phyloP scores from a whole-genome alignment of 2,329 filamentous ascomycete genomes.

The Periglandula ipomoeae region DNA sequence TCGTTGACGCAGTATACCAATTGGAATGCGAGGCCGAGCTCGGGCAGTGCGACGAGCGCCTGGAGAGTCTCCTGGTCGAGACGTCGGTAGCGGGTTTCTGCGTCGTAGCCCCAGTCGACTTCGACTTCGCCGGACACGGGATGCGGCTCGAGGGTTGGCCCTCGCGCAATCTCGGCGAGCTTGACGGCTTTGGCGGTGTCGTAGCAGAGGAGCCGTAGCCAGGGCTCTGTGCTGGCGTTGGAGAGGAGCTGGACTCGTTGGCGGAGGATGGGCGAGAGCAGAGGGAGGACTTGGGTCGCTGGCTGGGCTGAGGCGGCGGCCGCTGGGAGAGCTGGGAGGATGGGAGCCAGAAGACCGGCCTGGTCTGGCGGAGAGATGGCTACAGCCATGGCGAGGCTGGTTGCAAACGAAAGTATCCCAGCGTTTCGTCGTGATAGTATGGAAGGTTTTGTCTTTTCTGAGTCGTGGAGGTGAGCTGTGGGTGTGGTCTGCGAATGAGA shows the following conservation, averaged over 20 bases:
- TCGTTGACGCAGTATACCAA: slow-evolving; percentile 64
- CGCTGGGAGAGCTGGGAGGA: slow-evolving; percentile 51
- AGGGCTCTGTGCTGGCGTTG: slow-evolving; percentile 50
- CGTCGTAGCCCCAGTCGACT: slow-evolving; percentile 58
- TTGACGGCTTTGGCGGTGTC: slow-evolving; percentile 45
- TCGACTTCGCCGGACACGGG: slow-evolving; percentile 74
- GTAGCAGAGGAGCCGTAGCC: slow-evolving; percentile 67
- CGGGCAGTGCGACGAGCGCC: slow-evolving; percentile 50
- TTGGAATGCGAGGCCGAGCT: slow-evolving; percentile 53
- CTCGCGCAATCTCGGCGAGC: slow-evolving; percentile 52
- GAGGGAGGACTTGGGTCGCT: slow-evolving; percentile 45
- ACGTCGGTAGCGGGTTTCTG: slow-evolving; percentile 54
- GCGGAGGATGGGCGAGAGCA: slow-evolving; percentile 56
- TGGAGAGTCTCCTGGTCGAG: slow-evolving; percentile 69
- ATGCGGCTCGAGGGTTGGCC: slow-evolving; percentile 64
- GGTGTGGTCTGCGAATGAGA: no score
- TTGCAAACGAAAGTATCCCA: no score
- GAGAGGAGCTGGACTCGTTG: slow-evolving; percentile 59
- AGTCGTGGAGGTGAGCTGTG: no score
- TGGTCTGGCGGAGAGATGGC: slow-evolving; percentile 35
- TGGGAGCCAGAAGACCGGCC: slow-evolving; percentile 39
- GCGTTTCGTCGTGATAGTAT: no score
- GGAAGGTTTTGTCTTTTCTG: neutral
- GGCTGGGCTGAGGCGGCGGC: slow-evolving; percentile 50
- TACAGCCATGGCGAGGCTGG: slow-evolving; percentile 17